Evolutionary conservation across 225 moss, liverwort and hornwort genomes (phyloP), one percentile per base, ranked within the genome.

Genomic region (Takakia lepidozioides): DNA sequence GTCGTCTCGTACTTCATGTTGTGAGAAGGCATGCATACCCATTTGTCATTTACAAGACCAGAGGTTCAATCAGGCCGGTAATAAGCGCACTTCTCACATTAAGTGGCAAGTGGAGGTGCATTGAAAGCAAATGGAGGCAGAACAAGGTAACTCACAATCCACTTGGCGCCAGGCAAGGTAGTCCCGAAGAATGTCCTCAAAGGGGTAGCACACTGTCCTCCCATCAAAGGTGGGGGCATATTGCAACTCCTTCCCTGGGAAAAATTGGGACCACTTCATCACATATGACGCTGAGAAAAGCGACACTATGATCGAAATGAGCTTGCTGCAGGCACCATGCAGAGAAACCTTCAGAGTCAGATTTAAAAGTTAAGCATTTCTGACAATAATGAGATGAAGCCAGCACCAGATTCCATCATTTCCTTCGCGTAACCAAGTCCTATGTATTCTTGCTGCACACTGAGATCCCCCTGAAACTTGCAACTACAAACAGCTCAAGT

Each of bases 121-220:
- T n/a, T n/a, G n/a, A n/a, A n/a, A n/a, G n/a, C n/a, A n/a, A n/a
- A n/a, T n/a, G n/a, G 53, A 10, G 9, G 23, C 24, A 21, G 21
- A 43, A 23, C 37, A 48, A 30, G 3, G 2, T 49, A 3, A 74
- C 84, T 79, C 55, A 91, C 93, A 95, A 51, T 89, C 93, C 17
- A 89, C 93, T 66, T 95, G 93, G 39, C 93, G 86, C 90, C 93
- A 90, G 20, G 84, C 69, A 38, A 95, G 70, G 51, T 90, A 82
- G 65, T 95, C 82, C 9, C 90, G 74, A 45, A 95, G 74, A 54
- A 82, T 78, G 46, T 23, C 11, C 17, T 82, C 80, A n/a, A 76
- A 68, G 16, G 89, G 89, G 45, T 95, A 89, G 49, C 82, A 84
- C 52, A 95, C 75, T 55, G 89, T 82, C 63, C 93, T 74, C 30